Evolutionary conservation across 2,329 filamentous ascomycete species (phyloP).

Genomic region (Pseudopyricularia javanii): DNA sequence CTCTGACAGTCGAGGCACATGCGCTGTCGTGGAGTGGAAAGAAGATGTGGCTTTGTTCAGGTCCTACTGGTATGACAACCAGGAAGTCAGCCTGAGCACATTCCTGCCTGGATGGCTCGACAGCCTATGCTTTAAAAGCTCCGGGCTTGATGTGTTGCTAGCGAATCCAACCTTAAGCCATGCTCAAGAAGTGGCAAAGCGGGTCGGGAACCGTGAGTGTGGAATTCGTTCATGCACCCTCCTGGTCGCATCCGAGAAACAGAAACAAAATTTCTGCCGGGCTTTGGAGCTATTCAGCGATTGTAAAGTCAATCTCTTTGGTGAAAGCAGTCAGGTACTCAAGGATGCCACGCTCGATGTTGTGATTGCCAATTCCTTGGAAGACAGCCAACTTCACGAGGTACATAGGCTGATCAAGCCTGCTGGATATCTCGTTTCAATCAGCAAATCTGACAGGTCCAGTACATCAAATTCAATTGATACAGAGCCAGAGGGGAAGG

Average conservation of each 20-base stretch:
- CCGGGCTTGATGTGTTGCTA: not conserved
- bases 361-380: not conserved
- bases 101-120: not conserved
- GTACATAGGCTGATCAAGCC: not conserved
- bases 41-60: not conserved
- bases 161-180: not conserved
- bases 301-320: not conserved
- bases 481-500: not conserved
- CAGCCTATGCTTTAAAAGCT: not conserved
- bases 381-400: not conserved
- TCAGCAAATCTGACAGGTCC: not conserved
- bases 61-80: no score
- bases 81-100: not conserved
- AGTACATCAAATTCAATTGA: no score
- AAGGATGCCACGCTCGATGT: not conserved
- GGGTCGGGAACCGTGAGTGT: not conserved
- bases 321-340: not conserved
- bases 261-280: not conserved
- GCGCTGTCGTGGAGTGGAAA: not conserved
- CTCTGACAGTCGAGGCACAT: not conserved
- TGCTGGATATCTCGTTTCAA: not conserved
- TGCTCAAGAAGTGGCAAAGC: not conserved
- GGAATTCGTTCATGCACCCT: not conserved
- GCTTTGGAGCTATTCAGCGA: not conserved
- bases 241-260: not conserved